Conservation (phyloP, 2,329 filamentous ascomycete species). For the Cryphonectria naterciae region DNA sequence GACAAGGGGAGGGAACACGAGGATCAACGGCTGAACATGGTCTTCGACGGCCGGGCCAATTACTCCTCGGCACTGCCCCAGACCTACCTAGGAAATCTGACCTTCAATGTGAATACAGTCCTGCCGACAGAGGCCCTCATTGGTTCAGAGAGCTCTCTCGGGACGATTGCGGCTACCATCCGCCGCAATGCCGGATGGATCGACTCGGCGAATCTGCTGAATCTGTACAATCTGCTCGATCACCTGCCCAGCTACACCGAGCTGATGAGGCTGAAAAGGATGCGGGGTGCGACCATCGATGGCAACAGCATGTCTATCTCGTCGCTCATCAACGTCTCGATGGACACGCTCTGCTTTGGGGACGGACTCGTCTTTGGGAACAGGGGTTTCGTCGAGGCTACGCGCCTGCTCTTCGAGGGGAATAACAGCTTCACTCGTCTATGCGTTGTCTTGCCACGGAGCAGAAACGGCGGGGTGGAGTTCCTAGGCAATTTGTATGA, state of each 20-base stretch:
- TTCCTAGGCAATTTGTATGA: slow-evolving; percentile 28
- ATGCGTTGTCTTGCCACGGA: slow-evolving; percentile 27
- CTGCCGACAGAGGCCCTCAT: slow-evolving; percentile 19
- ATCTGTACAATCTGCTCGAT: slow-evolving; percentile 22
- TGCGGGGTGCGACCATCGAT: slow-evolving; percentile 5
- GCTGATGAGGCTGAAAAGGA: slow-evolving; percentile 5
- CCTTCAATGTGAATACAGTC: slow-evolving; percentile 4
- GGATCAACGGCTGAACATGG: slow-evolving; percentile 8
- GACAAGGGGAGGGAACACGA: too few relatives aligned
- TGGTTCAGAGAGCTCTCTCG: slow-evolving; percentile 11
- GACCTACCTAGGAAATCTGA: slow-evolving; percentile 30
- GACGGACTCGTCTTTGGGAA: slow-evolving; percentile 23
- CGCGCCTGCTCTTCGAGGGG: slow-evolving; percentile 23
- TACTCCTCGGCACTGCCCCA: slow-evolving; percentile 23
- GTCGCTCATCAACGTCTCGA: slow-evolving; percentile 19
- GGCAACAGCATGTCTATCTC: slow-evolving; percentile 22
- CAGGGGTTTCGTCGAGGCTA: slow-evolving; percentile 25
- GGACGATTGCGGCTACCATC: slow-evolving; percentile 20
- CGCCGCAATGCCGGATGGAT: slow-evolving; percentile 10
- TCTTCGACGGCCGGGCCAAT: slow-evolving; percentile 25
- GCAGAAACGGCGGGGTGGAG: slow-evolving; percentile 28
- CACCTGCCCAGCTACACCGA: slow-evolving; percentile 19
- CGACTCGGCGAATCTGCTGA: slow-evolving; percentile 13
- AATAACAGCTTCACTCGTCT: slow-evolving; percentile 15
- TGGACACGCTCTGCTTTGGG: slow-evolving; percentile 24